Evolutionary conservation across 176 grass and related monocot genomes (phyloP), one percentile per base, ranked within the genome.

Genomic region (Poa annua): DNA sequence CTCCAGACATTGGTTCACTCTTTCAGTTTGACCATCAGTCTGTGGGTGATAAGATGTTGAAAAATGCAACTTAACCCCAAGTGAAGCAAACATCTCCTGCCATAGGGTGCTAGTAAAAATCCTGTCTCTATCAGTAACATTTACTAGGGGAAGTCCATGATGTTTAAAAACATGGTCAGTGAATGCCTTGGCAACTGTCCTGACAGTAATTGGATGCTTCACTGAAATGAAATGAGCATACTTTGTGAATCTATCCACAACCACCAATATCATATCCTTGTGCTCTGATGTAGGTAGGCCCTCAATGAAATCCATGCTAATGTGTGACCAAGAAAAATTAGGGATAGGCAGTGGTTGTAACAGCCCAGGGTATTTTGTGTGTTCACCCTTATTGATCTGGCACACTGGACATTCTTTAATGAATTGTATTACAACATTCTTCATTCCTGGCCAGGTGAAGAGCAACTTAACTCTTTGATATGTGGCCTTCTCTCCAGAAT

Each of bases 361-460:
- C 0, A 45, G 3, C 1, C 44, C 44, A 2, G 44, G 44, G 3
- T 45, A 45, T 3, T 9, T 11, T 3, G 44, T 45, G 8, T 45
- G 44, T 45, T 45, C 44, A 3, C 0, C 10, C 3, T 45, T 45
- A 2, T 45, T 45, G 0, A 45, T 11, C 3, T 45, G 44, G 8
- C 44, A 45, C 0, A 12, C 11, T 3, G 44, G 44, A 2, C 44
- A 45, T 1, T 9, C 2, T 12, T 45, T 45, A 0, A 45, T 11
- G 12, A 45, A 45, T 0, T 11, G 1, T 0, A 3, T 3, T 0
- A 45, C 44, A 1, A 2, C 44, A 0, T 45, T 9, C 11, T 12
- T 45, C 0, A 45, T 1, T 0, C 44, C 44, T 10, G 44, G 44
- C 44, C 44, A 45, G 1, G 44, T 3, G 11, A 45, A 45, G 0